A percentile compares a stretch with the other conserved stretches of the same genome.
These are phyloP conservation scores for Filobasidium floriforme DNA, from an alignment of 768 basidiomycete species.

Conservation along the genomic window DNA sequence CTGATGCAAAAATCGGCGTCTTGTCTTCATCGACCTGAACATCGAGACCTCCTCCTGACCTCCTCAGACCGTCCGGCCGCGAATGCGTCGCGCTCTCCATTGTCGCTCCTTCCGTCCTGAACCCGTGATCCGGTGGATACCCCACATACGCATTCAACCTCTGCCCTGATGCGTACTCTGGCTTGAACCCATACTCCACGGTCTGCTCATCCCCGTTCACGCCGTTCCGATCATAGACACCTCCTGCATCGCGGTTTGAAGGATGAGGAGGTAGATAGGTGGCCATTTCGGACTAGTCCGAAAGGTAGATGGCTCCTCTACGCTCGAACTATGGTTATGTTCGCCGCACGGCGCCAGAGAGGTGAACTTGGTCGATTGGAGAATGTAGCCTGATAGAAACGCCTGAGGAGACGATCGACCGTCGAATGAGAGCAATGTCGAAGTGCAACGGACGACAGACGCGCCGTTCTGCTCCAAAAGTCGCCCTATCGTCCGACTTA, in stretches of 20 bases:
- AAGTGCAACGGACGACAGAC: too few relatives aligned
- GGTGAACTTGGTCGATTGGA: too few relatives aligned
- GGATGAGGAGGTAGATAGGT: neutral
- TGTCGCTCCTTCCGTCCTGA: neutral
- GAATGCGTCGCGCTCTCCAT: neutral
- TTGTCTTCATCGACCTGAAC: slow-evolving; percentile 15
- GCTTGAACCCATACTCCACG: neutral
- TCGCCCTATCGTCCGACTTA: too few relatives aligned
- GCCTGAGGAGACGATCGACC: too few relatives aligned
- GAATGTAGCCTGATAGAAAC: too few relatives aligned
- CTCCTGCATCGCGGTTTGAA: neutral
- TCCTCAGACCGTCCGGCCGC: neutral
- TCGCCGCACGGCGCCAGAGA: too few relatives aligned
- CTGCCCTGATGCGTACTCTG: neutral
- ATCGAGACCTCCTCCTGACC: neutral
- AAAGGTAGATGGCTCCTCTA: too few relatives aligned
- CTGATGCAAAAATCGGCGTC: slow-evolving; percentile 12
- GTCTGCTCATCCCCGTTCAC: neutral
- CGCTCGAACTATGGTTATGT: too few relatives aligned
- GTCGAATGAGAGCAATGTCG: too few relatives aligned
- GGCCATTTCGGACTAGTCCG: neutral
- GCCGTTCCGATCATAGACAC: neutral
- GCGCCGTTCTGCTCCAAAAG: too few relatives aligned
- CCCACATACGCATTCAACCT: neutral
- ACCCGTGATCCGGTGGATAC: neutral